Percentiles rank a stretch among this genome's conserved stretches.
Conservation (phyloP, 208 protist species). For the Leishmania braziliensis region DNA sequence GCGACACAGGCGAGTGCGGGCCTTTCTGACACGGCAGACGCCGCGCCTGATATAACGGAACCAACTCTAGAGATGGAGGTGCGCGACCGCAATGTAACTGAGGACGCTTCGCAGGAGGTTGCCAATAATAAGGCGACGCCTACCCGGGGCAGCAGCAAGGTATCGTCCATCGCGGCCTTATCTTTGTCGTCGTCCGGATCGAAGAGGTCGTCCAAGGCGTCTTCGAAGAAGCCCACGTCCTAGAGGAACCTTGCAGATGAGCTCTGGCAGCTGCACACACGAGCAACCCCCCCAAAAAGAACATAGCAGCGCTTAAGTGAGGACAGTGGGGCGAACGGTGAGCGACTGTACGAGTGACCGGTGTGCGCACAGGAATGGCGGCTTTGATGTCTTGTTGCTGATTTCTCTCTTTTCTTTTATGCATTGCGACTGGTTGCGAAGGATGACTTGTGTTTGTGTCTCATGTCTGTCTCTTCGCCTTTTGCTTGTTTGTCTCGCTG, state of each 20-base stretch:
- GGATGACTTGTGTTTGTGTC: not conserved
- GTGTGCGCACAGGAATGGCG: not conserved
- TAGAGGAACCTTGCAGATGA: not conserved
- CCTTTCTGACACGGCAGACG: not conserved
- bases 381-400: not conserved
- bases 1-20: not conserved
- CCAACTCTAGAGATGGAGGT: slow-evolving; percentile 10
- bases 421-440: not conserved
- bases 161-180: slow-evolving; percentile 7
- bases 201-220: not conserved
- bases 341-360: not conserved
- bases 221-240: not conserved
- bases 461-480: not conserved
- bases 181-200: not conserved
- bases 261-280: not conserved
- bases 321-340: not conserved
- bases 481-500: not conserved
- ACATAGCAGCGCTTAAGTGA: not conserved
- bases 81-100: not conserved
- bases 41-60: slow-evolving; percentile 4
- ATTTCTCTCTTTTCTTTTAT: not conserved
- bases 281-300: not conserved
- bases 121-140: not conserved
- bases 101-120: not conserved
- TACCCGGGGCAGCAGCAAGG: not conserved